Base-by-base conservation (phyloP, 257 asterid species). In the Cruciata laevipes region DNA sequence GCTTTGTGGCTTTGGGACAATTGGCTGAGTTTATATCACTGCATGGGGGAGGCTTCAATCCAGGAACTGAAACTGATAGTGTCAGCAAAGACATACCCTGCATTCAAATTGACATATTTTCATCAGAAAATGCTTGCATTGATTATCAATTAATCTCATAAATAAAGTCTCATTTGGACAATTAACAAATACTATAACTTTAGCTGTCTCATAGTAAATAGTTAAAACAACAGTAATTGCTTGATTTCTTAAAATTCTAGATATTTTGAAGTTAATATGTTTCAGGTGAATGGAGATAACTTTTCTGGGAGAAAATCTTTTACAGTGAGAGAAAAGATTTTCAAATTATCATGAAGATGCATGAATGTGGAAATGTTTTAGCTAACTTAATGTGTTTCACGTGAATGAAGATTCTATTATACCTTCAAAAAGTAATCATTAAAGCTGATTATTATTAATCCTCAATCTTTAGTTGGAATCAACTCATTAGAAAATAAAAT, bases 61-160 rank as follows among this genome's bases (percentile, higher is more conserved):
- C 96, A 23, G 78, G 71, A 18, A 89, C 68, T 38, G 98, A 83
- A 55, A 87, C 96, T 2, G 96, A 73, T 42, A 89, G 66, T 14
- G 98, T 91, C 25, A 91, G 77, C 10, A 91, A 42, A 9, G 74
- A 65, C 96, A 91, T 81, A 11, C 98, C 98, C 98, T 91, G 73
- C 72, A 30, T 71, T 58, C 63, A 74, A 5, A 47, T 63, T n/a
- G 20, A 20, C 35, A 24, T 58, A 13, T 9, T 25, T 61, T 13
- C 9, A 30, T 61, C 51, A 32, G 63, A 10, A 20, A 35, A 27
- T 27, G 69, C 1, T 7, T 55, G 62, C 58, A 18, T 33, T 52
- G 25, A 52, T 52, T 52, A 3, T 17, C 17, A 40, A 1, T 40
- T 40, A 0, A 40, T 40, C 49, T 40, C 49, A 11, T 3, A 3